phyloP scores from a whole-genome alignment of 192 early-diverging fungal species.

The Coemansia sp. region DNA sequence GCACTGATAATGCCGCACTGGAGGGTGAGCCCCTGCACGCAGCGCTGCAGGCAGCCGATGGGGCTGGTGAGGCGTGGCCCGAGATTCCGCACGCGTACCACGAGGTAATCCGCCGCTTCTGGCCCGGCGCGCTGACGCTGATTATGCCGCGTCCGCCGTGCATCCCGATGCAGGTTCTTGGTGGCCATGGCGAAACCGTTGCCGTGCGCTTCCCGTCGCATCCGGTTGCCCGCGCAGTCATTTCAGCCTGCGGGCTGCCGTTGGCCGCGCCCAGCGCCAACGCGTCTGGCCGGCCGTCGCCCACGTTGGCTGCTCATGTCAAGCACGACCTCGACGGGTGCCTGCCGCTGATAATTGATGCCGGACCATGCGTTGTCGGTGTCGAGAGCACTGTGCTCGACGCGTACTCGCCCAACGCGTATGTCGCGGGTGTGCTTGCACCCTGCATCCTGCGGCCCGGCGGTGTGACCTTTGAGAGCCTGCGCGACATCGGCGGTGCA shows the following conservation, averaged over 20 bases:
- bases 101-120: slow-evolving; percentile 63
- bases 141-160: slow-evolving; percentile 69
- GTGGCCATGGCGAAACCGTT: slow-evolving; percentile 75
- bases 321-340: slow-evolving; percentile 72
- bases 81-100: slow-evolving; percentile 72
- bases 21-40: slow-evolving; percentile 16
- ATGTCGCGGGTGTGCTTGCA: slow-evolving; percentile 13
- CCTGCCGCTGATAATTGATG: slow-evolving; percentile 88
- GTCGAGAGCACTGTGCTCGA: slow-evolving; percentile 96
- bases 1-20: slow-evolving; percentile 46
- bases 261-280: slow-evolving; percentile 99
- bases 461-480: slow-evolving; percentile 81
- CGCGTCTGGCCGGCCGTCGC: slow-evolving; percentile 91
- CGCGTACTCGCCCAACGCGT: slow-evolving; percentile 40
- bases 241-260: slow-evolving; percentile 78
- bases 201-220: slow-evolving; percentile 91
- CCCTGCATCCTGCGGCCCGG: slow-evolving; percentile 91
- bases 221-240: slow-evolving; percentile 87
- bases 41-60: slow-evolving; percentile 13
- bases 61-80: slow-evolving; percentile 37
- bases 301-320: slow-evolving; percentile 90
- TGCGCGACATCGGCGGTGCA: slow-evolving; percentile 56
- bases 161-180: slow-evolving; percentile 75
- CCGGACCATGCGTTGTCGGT: slow-evolving; percentile 83
- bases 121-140: slow-evolving; percentile 96